Conservation (phyloP, 1,284 basidiomycete species). For the Naganishia cerealis region DNA sequence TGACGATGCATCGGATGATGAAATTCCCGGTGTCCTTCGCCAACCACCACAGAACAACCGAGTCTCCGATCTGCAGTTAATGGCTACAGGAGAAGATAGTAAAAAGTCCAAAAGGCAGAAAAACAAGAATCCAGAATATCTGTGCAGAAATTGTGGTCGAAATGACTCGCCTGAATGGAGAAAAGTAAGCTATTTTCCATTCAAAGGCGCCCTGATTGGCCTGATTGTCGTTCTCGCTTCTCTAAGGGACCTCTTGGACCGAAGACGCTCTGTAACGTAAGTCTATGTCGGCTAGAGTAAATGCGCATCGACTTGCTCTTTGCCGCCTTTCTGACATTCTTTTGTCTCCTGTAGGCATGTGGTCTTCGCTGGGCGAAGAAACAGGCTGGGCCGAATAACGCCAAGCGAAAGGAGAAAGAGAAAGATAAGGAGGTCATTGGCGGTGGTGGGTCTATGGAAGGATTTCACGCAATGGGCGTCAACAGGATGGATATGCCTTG, state of each 20-base stretch:
- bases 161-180: conserved; percentile 55
- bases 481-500: conserved; percentile 23
- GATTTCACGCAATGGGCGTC: conserved; percentile 17
- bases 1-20: conserved; percentile 29
- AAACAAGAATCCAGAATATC: conserved; percentile 41
- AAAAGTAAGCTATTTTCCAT: conserved; percentile 36
- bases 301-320: not conserved
- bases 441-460: conserved; percentile 5
- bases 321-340: not conserved
- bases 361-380: conserved; percentile 52
- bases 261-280: conserved; percentile 54
- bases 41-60: conserved; percentile 21
- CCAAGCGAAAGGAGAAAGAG: conserved; percentile 32
- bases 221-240: not conserved
- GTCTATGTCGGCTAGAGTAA: conserved; percentile 25
- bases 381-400: conserved; percentile 39
- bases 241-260: conserved; percentile 51
- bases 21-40: conserved; percentile 22
- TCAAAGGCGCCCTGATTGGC: not conserved
- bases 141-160: conserved; percentile 52
- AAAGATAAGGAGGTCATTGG: conserved; percentile 37
- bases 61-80: conserved; percentile 7
- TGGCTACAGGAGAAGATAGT: conserved; percentile 25
- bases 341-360: conserved; percentile 41
- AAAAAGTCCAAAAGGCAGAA: conserved; percentile 38